phyloP scores from a whole-genome alignment of 2,329 filamentous ascomycete species.

The Colletotrichum magnum region DNA sequence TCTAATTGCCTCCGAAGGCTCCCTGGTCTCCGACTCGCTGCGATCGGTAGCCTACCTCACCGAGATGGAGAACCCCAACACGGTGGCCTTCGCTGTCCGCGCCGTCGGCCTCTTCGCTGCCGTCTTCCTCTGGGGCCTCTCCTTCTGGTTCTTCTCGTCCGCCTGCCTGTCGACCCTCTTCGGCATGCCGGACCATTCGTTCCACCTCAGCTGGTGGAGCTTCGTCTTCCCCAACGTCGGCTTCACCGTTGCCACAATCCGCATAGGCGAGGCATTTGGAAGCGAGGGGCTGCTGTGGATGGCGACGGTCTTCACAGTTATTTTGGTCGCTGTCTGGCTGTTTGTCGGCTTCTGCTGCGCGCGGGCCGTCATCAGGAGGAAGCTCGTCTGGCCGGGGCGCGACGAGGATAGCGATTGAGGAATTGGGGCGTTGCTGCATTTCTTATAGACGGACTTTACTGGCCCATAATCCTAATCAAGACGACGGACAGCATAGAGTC shows the following conservation, averaged over 20 bases:
- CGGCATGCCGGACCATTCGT: conserved; percentile 49
- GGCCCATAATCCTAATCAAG: not conserved
- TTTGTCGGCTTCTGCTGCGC: conserved; percentile 59
- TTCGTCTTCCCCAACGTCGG: conserved; percentile 74
- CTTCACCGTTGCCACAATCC: conserved; percentile 67
- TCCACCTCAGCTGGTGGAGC: conserved; percentile 70
- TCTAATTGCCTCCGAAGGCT: conserved; percentile 22
- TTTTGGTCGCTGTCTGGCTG: conserved; percentile 65
- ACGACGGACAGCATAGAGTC: not conserved
- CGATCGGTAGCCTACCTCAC: conserved; percentile 25
- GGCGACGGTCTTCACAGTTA: conserved; percentile 64
- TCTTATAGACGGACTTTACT: not conserved
- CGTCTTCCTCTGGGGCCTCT: conserved; percentile 51
- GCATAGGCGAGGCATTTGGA: conserved; percentile 61
- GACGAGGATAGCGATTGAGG: conserved; percentile 43
- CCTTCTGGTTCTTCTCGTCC: conserved; percentile 65
- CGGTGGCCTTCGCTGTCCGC: conserved; percentile 36
- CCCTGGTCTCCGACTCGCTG: conserved; percentile 29
- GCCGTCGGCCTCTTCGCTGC: conserved; percentile 30
- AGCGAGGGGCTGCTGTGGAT: conserved; percentile 63
- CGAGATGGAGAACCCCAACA: conserved; percentile 26
- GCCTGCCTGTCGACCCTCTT: conserved; percentile 60
- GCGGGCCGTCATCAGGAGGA: conserved; percentile 57
- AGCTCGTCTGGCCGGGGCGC: conserved; percentile 60
- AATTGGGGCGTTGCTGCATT: not conserved